phyloP scores from a whole-genome alignment of 1,284 basidiomycete species.

The Tilletiopsis washingtonensis region DNA sequence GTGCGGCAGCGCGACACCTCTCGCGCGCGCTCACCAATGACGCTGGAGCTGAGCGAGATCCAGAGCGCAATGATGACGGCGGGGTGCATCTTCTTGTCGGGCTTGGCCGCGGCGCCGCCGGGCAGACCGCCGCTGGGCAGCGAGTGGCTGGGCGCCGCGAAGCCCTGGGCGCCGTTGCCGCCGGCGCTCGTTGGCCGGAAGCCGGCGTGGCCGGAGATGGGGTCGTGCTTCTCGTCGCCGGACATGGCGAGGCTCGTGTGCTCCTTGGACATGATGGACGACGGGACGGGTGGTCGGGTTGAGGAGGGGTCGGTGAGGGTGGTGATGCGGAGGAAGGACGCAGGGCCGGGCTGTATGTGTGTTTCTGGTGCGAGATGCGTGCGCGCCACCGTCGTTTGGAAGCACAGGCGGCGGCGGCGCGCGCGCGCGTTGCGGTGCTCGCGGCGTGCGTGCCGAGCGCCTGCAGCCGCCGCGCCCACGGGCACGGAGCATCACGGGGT shows the following conservation, averaged over 20 bases:
- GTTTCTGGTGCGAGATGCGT: too few relatives aligned
- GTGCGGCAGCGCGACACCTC: too few relatives aligned
- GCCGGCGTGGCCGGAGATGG: conserved; percentile 36
- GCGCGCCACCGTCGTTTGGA: too few relatives aligned
- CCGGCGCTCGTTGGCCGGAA: conserved; percentile 24
- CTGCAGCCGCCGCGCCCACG: too few relatives aligned
- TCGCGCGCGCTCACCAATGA: conserved; percentile 61
- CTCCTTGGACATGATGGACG: conserved; percentile 30
- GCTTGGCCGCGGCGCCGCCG: conserved; percentile 11
- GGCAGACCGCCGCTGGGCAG: conserved; percentile 30
- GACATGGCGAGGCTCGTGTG: conserved; percentile 38
- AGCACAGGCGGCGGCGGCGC: too few relatives aligned
- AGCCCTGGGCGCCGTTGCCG: conserved; percentile 19
- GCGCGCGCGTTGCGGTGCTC: too few relatives aligned
- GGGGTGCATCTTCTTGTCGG: conserved; percentile 47
- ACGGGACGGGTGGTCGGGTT: not conserved
- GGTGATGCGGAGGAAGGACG: too few relatives aligned
- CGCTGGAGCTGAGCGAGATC: conserved; percentile 80
- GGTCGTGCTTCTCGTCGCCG: conserved; percentile 43
- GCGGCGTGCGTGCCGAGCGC: too few relatives aligned
- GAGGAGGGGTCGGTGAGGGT: too few relatives aligned
- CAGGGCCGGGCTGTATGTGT: too few relatives aligned
- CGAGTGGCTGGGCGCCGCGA: conserved; percentile 8
- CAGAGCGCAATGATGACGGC: conserved; percentile 71
- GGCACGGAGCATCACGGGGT: too few relatives aligned